A percentile compares a stretch with the other conserved stretches of the same genome.
phyloP scores from a whole-genome alignment of 441 rosid genomes.

The Jatropha multifida region DNA sequence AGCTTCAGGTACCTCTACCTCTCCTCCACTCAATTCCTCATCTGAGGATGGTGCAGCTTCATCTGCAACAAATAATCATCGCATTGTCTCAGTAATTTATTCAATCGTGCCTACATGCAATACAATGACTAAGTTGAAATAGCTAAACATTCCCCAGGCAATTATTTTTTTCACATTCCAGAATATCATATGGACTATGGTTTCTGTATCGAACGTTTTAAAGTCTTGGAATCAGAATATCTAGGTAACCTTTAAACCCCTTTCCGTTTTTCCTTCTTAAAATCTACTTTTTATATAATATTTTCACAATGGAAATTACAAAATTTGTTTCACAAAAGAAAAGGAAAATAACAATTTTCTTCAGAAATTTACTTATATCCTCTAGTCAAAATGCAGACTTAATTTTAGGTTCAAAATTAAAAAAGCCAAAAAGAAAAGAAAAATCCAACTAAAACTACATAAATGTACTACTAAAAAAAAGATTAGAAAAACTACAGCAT shows the following conservation, averaged over 20 bases:
- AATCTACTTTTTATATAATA: not conserved
- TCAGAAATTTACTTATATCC: too few species aligned
- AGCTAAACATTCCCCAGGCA: not conserved
- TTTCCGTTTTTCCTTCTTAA: not conserved
- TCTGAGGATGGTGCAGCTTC: slow-evolving; percentile 77
- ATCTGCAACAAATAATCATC: slow-evolving; percentile 33
- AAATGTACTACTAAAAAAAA: too few species aligned
- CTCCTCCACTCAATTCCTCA: slow-evolving; percentile 76
- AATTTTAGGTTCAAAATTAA: too few species aligned
- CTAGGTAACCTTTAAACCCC: not conserved
- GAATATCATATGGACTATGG: not conserved
- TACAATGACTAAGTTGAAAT: too few species aligned
- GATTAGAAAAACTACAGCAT: too few species aligned
- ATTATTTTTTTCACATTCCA: not conserved
- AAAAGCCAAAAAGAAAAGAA: too few species aligned
- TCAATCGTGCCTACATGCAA: not conserved
- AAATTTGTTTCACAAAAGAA: not conserved
- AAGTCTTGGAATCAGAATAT: not conserved
- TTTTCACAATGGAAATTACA: not conserved
- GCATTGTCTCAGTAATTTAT: slow-evolving; percentile 4
- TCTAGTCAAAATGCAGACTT: too few species aligned
- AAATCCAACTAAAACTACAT: too few species aligned
- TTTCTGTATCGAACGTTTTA: not conserved
- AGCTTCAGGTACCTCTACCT: slow-evolving; percentile 48
- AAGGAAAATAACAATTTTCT: too few species aligned